Evolutionary conservation across 2,329 filamentous ascomycete species (phyloP).

Genomic region (Hypoxylon rubiginosum): DNA sequence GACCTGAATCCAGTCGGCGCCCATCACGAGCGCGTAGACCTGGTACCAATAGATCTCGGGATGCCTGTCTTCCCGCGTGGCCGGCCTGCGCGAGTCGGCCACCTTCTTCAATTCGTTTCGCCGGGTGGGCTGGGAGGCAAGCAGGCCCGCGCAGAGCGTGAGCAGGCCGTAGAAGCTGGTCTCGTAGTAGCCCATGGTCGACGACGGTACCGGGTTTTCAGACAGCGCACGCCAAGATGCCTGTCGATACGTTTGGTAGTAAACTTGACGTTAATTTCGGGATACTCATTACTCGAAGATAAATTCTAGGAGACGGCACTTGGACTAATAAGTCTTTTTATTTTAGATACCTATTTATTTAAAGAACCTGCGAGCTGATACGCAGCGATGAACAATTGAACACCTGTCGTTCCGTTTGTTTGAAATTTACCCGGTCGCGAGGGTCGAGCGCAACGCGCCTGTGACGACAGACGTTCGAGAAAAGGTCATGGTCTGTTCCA

Average conservation of each 20-base stretch:
- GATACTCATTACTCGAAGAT: not conserved
- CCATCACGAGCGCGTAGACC: slow-evolving; percentile 59
- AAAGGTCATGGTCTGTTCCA: slow-evolving; percentile 27
- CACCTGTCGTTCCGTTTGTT: slow-evolving; percentile 53
- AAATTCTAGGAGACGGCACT: not conserved
- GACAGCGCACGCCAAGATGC: slow-evolving; percentile 2
- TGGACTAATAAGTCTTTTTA: not conserved
- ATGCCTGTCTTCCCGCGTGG: slow-evolving; percentile 48
- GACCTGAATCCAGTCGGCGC: slow-evolving; percentile 62
- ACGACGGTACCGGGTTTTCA: slow-evolving; percentile 1
- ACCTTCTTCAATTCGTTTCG: slow-evolving; percentile 42
- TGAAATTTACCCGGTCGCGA: slow-evolving; percentile 48
- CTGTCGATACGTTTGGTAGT: slow-evolving; percentile 18
- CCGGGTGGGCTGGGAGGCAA: slow-evolving; percentile 49
- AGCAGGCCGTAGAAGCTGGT: slow-evolving; percentile 44
- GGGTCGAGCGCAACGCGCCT: slow-evolving; percentile 40
- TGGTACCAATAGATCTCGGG: slow-evolving; percentile 59
- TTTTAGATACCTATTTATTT: slow-evolving; percentile 8
- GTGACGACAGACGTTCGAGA: slow-evolving; percentile 43
- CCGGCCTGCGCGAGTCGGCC: slow-evolving; percentile 28
- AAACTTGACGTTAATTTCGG: slow-evolving; percentile 17
- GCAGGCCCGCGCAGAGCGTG: slow-evolving; percentile 43
- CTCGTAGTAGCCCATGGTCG: slow-evolving; percentile 44
- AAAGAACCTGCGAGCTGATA: not conserved
- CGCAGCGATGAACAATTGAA: slow-evolving; percentile 36